Evolutionary conservation across 352 stramenopile genomes (phyloP).

Genomic region (Saprolegnia diclina): DNA sequence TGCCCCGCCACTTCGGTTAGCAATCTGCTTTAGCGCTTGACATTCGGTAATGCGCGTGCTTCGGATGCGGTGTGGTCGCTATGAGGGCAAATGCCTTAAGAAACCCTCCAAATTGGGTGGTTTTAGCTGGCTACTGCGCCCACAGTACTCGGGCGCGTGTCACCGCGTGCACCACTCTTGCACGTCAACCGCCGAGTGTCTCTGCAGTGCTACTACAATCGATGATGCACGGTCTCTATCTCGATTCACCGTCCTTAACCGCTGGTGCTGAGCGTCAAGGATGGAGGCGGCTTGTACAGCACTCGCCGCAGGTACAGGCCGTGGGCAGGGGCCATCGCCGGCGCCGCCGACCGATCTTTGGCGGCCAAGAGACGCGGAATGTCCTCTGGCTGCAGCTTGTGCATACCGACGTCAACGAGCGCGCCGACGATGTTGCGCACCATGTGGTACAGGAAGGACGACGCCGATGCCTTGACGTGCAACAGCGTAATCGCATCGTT

Average conservation of each 20-base stretch:
- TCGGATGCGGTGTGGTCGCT: too few species aligned
- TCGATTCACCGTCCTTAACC: too few species aligned
- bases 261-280: too few species aligned
- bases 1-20: not conserved
- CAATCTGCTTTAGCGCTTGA: too few species aligned
- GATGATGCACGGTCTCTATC: too few species aligned
- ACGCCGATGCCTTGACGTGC: conserved; percentile 11
- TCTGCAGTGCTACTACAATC: not conserved
- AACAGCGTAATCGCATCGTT: conserved; percentile 6
- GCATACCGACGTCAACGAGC: conserved; percentile 63
- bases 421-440: conserved; percentile 77
- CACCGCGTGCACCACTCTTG: not conserved
- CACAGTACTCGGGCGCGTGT: too few species aligned
- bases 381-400: conserved; percentile 37
- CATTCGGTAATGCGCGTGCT: too few species aligned
- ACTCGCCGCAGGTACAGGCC: conserved; percentile 20
- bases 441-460: conserved; percentile 79
- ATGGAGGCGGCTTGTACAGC: not conserved
- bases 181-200: not conserved
- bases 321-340: conserved; percentile 22
- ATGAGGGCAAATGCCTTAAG: not conserved
- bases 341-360: conserved; percentile 34
- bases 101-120: not conserved
- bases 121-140: too few species aligned
- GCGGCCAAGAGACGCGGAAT: conserved; percentile 49